Evolutionary conservation across 2,329 filamentous ascomycete genomes (phyloP).

Genomic region (Penicillium vulpinum): DNA sequence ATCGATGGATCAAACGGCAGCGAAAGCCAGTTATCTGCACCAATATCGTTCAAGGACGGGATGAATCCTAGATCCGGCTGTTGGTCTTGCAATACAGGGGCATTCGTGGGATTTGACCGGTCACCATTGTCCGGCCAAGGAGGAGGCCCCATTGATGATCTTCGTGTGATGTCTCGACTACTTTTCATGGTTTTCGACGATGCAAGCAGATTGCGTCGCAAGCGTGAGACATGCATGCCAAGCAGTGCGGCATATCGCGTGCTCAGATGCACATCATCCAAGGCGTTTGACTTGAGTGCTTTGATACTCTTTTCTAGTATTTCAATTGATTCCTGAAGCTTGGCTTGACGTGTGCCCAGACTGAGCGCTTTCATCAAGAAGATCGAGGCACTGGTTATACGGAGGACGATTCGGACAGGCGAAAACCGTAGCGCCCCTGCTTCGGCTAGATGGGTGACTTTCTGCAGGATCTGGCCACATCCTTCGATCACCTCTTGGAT

Average conservation of each 20-base stretch:
- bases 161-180: conserved; percentile 26
- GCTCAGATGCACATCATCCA: conserved; percentile 56
- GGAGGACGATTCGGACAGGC: conserved; percentile 55
- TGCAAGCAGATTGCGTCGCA: conserved; percentile 41
- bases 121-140: conserved; percentile 27
- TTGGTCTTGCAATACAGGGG: conserved; percentile 26
- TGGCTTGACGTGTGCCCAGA: conserved; percentile 51
- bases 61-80: conserved; percentile 31
- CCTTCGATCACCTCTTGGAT: conserved; percentile 59
- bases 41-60: conserved; percentile 31
- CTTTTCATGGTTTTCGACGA: conserved; percentile 33
- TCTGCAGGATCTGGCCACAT: conserved; percentile 54
- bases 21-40: conserved; percentile 46
- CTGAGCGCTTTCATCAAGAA: conserved; percentile 56
- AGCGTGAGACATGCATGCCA: conserved; percentile 47
- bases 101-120: conserved; percentile 19
- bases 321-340: conserved; percentile 51
- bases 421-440: conserved; percentile 51
- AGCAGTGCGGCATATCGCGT: conserved; percentile 53
- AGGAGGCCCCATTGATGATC: conserved; percentile 33
- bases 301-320: conserved; percentile 51
- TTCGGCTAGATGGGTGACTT: conserved; percentile 51
- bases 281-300: conserved; percentile 49
- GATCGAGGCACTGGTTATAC: conserved; percentile 57
- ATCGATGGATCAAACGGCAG: conserved; percentile 47